Percentiles rank a stretch among this genome's conserved stretches.
These are phyloP conservation scores for Chaetomium sp. DNA, from an alignment of 2,329 filamentous ascomycete genomes.

Conservation along the genomic window DNA sequence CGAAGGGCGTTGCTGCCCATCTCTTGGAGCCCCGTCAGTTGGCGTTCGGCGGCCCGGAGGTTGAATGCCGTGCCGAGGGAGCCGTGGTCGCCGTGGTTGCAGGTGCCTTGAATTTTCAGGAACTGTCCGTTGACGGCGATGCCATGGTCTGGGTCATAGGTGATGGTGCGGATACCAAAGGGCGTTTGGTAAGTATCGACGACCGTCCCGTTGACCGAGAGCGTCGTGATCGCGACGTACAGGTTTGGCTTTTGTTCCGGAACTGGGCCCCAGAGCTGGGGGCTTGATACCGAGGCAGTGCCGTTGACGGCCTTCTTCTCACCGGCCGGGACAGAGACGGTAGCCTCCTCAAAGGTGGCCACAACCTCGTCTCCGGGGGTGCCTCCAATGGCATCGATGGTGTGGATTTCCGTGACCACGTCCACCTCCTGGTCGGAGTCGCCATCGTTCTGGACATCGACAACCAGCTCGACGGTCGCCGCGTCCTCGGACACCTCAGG, in stretches of 20 bases:
- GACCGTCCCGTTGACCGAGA: slow-evolving; percentile 26
- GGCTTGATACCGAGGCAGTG: slow-evolving; percentile 32
- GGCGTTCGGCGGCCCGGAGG: slow-evolving; percentile 39
- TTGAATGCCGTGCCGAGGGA: slow-evolving; percentile 46
- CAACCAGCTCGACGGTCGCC: slow-evolving; percentile 38
- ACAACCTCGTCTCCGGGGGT: neutral
- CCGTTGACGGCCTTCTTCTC: slow-evolving; percentile 25
- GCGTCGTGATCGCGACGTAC: slow-evolving; percentile 40
- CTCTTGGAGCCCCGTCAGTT: slow-evolving; percentile 43
- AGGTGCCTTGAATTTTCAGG: slow-evolving; percentile 40
- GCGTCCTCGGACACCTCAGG: slow-evolving; percentile 37
- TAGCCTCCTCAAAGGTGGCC: neutral
- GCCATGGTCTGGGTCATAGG: neutral
- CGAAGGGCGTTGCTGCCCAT: slow-evolving; percentile 45
- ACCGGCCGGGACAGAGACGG: neutral
- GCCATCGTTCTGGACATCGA: slow-evolving; percentile 40
- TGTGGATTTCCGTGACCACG: slow-evolving; percentile 18
- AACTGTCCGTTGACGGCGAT: slow-evolving; percentile 41
- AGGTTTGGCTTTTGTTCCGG: slow-evolving; percentile 41
- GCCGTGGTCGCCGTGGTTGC: slow-evolving; percentile 47
- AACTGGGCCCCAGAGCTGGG: slow-evolving; percentile 42
- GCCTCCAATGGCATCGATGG: neutral
- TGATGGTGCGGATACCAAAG: slow-evolving; percentile 41
- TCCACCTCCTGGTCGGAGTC: slow-evolving; percentile 32
- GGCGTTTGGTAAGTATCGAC: slow-evolving; percentile 39